A percentile compares a stretch with the other conserved stretches of the same genome.
These are phyloP conservation scores for Pseudogymnoascus sp. DNA, from an alignment of 2,329 filamentous ascomycete species.

Conservation along the genomic window DNA sequence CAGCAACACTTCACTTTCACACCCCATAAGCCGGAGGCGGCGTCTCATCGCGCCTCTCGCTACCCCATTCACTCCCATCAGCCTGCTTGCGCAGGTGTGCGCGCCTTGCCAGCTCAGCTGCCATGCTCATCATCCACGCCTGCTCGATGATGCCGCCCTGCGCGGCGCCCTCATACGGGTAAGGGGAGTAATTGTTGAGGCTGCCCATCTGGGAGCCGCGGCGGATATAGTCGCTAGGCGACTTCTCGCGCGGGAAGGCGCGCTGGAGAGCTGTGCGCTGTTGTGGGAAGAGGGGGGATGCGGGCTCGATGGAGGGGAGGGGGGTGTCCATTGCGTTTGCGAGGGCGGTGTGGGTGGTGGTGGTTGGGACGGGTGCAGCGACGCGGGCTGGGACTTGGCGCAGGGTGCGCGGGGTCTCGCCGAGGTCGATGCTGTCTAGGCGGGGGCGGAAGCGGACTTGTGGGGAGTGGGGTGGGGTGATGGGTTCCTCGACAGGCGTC, in stretches of 20 bases:
- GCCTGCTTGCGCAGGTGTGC: slow-evolving; percentile 75
- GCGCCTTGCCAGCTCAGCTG: slow-evolving; percentile 77
- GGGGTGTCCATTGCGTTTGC: slow-evolving; percentile 9
- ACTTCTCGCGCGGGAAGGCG: not conserved
- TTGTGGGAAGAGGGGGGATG: slow-evolving; percentile 7
- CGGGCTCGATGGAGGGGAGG: slow-evolving; percentile 12
- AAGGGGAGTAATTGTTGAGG: slow-evolving; percentile 8
- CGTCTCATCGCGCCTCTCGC: slow-evolving; percentile 42
- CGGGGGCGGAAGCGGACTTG: slow-evolving; percentile 26
- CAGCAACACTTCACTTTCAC: not conserved
- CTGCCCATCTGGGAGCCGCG: not conserved
- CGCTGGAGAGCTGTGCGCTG: slow-evolving; percentile 1
- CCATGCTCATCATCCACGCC: slow-evolving; percentile 88
- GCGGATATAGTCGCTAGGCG: not conserved
- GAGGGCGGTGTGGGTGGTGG: not conserved
- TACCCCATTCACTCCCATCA: slow-evolving; percentile 27
- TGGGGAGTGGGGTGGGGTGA: slow-evolving; percentile 43
- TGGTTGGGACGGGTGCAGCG: slow-evolving; percentile 24
- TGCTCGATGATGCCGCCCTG: slow-evolving; percentile 35
- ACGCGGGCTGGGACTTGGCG: slow-evolving; percentile 8
- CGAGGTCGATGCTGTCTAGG: slow-evolving; percentile 26
- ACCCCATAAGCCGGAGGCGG: slow-evolving; percentile 55
- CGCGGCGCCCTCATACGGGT: slow-evolving; percentile 18
- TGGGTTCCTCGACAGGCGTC: slow-evolving; percentile 47
- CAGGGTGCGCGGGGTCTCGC: slow-evolving; percentile 27